A percentile compares a stretch with the other conserved stretches of the same genome.
These are phyloP conservation scores for Skeletonema grethae DNA, from an alignment of 108 stramenopile genomes.

Conservation along the genomic window DNA sequence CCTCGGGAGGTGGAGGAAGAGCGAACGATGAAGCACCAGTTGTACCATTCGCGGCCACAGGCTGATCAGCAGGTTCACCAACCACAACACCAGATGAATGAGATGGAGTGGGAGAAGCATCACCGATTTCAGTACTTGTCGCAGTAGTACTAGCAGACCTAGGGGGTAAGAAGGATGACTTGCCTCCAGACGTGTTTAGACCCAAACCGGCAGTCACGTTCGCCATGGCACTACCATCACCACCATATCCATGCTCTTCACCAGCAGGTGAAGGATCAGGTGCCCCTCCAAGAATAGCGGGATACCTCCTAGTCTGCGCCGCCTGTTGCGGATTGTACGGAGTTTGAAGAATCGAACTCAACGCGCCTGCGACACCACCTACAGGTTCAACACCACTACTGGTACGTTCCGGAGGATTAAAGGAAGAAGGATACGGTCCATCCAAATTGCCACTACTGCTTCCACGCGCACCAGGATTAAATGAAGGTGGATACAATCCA, in stretches of 20 bases:
- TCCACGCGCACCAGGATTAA: constrained; percentile 1
- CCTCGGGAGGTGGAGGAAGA: constrained; percentile 47
- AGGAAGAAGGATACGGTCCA: constrained; percentile 2
- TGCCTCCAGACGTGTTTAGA: not conserved
- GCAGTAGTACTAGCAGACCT: constrained; percentile 3
- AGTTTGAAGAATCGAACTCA: constrained; percentile 25
- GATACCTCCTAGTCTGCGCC: constrained; percentile 42
- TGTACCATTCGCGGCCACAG: constrained; percentile 8
- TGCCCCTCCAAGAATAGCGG: constrained; percentile 44
- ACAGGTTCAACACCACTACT: constrained; percentile 6
- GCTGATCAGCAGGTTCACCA: not conserved
- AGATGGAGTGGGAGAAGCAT: constrained; percentile 5
- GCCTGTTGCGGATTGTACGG: constrained; percentile 35
- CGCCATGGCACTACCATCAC: not conserved
- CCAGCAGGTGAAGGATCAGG: constrained; percentile 7
- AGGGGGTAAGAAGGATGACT: constrained; percentile 5
- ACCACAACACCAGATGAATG: not conserved
- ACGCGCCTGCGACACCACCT: constrained; percentile 12
- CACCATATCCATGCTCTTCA: constrained; percentile 10
- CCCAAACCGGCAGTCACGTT: not conserved
- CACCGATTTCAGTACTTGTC: not conserved
- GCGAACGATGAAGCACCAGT: constrained; percentile 28
- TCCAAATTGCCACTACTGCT: not conserved
- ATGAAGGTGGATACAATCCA: not conserved
- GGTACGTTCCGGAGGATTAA: constrained; percentile 1